These are phyloP conservation scores for Amanita rubescens DNA, from an alignment of 768 basidiomycete genomes.

Conservation along the genomic window DNA sequence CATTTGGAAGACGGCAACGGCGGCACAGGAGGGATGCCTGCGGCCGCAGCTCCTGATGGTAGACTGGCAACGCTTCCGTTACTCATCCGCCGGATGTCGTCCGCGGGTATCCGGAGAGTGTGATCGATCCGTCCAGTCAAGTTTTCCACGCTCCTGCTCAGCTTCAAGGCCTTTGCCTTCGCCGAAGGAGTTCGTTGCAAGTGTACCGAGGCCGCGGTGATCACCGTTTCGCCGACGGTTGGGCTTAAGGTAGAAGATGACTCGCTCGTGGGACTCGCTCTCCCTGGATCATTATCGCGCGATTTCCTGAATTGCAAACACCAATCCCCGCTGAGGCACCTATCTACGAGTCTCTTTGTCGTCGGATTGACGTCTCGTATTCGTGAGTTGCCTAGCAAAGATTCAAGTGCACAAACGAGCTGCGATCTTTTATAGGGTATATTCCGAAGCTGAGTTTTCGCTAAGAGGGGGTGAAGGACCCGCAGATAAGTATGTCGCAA, in stretches of 20 bases:
- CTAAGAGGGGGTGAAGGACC: slow-evolving; percentile 90
- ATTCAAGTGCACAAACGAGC: slow-evolving; percentile 77
- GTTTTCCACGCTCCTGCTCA: slow-evolving; percentile 62
- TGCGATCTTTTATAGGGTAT: slow-evolving; percentile 89
- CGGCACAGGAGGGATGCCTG: slow-evolving; percentile 3
- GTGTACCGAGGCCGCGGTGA: slow-evolving; percentile 28
- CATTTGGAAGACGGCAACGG: slow-evolving; percentile 12
- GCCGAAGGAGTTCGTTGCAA: slow-evolving; percentile 27
- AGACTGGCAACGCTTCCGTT: slow-evolving; percentile 35
- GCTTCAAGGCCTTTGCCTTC: slow-evolving; percentile 43
- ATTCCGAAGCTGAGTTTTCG: slow-evolving; percentile 82
- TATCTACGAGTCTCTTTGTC: slow-evolving; percentile 84
- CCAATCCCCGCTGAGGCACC: slow-evolving; percentile 86
- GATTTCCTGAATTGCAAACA: slow-evolving; percentile 58
- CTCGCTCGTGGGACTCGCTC: slow-evolving; percentile 8
- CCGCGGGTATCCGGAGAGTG: slow-evolving; percentile 26
- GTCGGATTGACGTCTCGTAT: slow-evolving; percentile 83
- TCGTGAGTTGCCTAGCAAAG: slow-evolving; percentile 60
- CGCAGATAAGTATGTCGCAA: slow-evolving; percentile 95
- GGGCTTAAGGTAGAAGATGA: slow-evolving; percentile 28
- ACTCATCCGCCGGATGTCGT: slow-evolving; percentile 28
- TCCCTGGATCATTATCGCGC: slow-evolving; percentile 8
- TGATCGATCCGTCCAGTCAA: slow-evolving; percentile 16
- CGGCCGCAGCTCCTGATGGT: slow-evolving; percentile 17
- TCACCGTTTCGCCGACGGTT: slow-evolving; percentile 35